Conservation (phyloP, 1,139 yeast genomes). For the Yamadazyma oceani region DNA sequence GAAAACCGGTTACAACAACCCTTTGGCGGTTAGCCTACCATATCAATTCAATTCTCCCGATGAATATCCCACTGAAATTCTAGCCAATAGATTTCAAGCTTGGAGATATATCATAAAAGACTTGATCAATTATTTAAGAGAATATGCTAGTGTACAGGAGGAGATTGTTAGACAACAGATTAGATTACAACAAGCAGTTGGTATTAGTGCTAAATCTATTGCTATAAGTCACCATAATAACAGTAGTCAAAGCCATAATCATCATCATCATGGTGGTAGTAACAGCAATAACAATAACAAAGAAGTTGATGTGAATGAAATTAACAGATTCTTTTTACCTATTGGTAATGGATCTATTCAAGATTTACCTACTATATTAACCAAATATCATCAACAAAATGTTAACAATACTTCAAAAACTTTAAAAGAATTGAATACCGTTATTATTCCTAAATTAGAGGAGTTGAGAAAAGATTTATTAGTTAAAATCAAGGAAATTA, state of each 20-base stretch:
- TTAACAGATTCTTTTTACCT: constrained; percentile 61
- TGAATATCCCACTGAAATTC: constrained; percentile 75
- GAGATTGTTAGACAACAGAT: constrained; percentile 83
- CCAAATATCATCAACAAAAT: constrained; percentile 71
- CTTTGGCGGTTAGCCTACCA: constrained; percentile 41
- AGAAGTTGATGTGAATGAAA: constrained; percentile 34
- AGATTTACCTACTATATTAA: constrained; percentile 74
- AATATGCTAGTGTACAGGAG: constrained; percentile 82
- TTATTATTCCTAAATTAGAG: constrained; percentile 80
- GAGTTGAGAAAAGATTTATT: constrained; percentile 79
- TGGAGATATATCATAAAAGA: constrained; percentile 84
- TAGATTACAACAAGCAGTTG: constrained; percentile 77
- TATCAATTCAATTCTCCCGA: constrained; percentile 29
- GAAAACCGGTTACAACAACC: constrained; percentile 30
- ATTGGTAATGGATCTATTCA: constrained; percentile 80
- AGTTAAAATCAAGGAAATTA: constrained; percentile 85
- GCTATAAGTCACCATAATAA: constrained; percentile 11
- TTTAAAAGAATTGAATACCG: constrained; percentile 66
- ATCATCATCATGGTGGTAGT: constrained; percentile 1
- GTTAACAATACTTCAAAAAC: constrained; percentile 67
- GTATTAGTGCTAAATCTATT: constrained; percentile 26
- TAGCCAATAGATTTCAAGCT: constrained; percentile 79
- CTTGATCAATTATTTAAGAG: constrained; percentile 70
- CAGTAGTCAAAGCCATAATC: constrained; percentile 4
- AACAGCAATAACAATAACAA: constrained; percentile 12